Evolutionary conservation across 352 stramenopile genomes (phyloP).

Genomic region (Saprolegnia parasitica): DNA sequence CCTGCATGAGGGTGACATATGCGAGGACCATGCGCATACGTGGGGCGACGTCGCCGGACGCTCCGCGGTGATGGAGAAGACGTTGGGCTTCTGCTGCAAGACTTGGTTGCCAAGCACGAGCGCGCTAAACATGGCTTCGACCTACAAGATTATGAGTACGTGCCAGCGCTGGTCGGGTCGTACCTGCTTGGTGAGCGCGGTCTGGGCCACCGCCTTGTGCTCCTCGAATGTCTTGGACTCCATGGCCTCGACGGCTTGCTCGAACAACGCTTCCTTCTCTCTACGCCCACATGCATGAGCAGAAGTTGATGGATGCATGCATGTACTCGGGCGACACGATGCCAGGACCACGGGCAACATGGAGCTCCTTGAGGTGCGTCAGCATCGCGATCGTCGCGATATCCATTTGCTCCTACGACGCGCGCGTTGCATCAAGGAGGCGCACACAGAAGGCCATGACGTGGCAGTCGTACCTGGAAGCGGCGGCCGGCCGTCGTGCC

Average conservation of each 20-base stretch:
- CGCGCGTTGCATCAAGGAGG: neutral
- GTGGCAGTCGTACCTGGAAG: constrained; percentile 56
- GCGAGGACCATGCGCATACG: constrained; percentile 12
- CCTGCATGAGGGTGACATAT: neutral
- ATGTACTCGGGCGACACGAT: constrained; percentile 47
- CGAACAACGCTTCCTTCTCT: constrained; percentile 64
- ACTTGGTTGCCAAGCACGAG: constrained; percentile 17
- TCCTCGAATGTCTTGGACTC: constrained; percentile 76
- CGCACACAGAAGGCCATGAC: neutral
- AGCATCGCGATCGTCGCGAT: constrained; percentile 72
- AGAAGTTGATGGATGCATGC: neutral
- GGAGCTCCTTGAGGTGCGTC: constrained; percentile 65
- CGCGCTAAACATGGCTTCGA: constrained; percentile 9
- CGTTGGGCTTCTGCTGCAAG: constrained; percentile 5
- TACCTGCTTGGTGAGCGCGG: constrained; percentile 56
- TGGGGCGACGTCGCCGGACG: constrained; percentile 34
- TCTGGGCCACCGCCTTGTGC: constrained; percentile 69
- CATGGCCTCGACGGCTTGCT: constrained; percentile 63
- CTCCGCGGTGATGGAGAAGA: constrained; percentile 49
- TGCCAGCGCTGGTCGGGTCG: neutral
- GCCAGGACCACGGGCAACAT: constrained; percentile 36
- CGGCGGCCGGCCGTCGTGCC: constrained; percentile 72
- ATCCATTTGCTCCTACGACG: constrained; percentile 67
- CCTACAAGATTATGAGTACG: neutral
- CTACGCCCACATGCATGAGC: constrained; percentile 32